Evolutionary conservation across 2,329 filamentous ascomycete genomes (phyloP), one percentile per base, ranked within the genome.

Genomic region (Ascochyta pisi): DNA sequence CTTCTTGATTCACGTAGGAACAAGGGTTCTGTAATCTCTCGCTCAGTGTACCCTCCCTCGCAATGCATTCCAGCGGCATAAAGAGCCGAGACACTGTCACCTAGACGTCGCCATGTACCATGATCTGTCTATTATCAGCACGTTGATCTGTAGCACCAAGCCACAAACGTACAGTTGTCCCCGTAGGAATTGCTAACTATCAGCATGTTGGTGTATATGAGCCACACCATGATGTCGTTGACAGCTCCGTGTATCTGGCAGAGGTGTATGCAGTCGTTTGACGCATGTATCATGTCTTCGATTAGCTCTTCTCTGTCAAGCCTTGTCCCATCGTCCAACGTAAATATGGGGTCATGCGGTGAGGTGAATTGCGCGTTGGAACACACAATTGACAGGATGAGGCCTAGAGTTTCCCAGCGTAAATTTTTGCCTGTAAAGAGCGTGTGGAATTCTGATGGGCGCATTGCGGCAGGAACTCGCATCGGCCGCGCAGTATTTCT

Each of bases 221-320:
- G 60, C 63, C 70, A 74, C 2, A 73, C 65, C 70, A 74, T 73
- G 46, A 75, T 64, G 41, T 75, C 73, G 35, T 74, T 75, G 4
- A 74, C 71, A 19, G 70, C 69, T 10, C 71, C 71, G 41, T 75
- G 71, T 27, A 67, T 65, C 42, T 74, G 70, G 38, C 71, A 74
- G 6, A 74, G 62, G 42, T 62, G 70, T 51, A 75, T 74, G 46
- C 73, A 75, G 26, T 71, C 67, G 26, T 75, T 73, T 22, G 63
- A 69, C n/a, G 68, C 64, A 49, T 74, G 69, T 26, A 75, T 71
- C 50, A 70, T 65, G 37, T 74, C 69, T 34, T 72, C 69, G n/a
- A 74, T 69, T 29, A 71, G 66, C 0, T 67, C 62, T 22, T 73
- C 66, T 44, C 67, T 71, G 38, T 73, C 60, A 8, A 73, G 58